Conservation (phyloP, 805 yeast genomes). For the Grigorovia humatica region DNA sequence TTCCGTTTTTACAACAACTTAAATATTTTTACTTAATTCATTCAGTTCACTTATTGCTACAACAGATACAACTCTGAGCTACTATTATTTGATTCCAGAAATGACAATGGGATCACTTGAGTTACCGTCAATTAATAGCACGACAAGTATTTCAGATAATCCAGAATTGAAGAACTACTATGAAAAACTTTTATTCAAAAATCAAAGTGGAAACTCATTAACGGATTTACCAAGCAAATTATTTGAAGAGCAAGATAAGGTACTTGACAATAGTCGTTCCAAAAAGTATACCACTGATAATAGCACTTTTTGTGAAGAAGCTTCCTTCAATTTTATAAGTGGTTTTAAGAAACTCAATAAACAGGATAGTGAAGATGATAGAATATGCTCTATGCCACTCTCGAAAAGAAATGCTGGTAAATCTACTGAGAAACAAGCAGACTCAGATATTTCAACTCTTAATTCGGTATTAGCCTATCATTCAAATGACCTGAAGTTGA, state of each 20-base stretch:
- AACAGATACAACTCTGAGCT: too few species aligned
- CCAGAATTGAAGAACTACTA: conserved; percentile 25
- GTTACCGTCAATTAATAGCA: conserved; percentile 26
- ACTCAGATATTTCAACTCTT: not conserved
- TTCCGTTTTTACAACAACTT: too few species aligned
- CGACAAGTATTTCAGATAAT: conserved; percentile 28
- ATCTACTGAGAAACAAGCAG: not conserved
- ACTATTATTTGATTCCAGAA: not conserved
- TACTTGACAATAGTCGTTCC: not conserved
- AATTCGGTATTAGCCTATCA: not conserved
- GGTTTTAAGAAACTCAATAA: conserved; percentile 11
- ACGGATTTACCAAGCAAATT: conserved; percentile 22
- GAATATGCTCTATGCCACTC: not conserved
- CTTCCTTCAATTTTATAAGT: conserved; percentile 16
- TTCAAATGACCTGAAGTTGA: not conserved
- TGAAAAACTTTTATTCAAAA: conserved; percentile 26
- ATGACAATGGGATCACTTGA: conserved; percentile 9
- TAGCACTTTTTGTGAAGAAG: not conserved
- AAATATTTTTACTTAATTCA: too few species aligned
- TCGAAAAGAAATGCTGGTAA: not conserved
- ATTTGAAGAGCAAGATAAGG: not conserved
- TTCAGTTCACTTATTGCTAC: too few species aligned
- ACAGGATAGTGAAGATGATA: not conserved
- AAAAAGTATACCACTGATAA: not conserved
- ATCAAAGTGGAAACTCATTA: conserved; percentile 26